Conservation (phyloP, 1,284 basidiomycete genomes). For the Mycosarcoma mackinlayi region DNA sequence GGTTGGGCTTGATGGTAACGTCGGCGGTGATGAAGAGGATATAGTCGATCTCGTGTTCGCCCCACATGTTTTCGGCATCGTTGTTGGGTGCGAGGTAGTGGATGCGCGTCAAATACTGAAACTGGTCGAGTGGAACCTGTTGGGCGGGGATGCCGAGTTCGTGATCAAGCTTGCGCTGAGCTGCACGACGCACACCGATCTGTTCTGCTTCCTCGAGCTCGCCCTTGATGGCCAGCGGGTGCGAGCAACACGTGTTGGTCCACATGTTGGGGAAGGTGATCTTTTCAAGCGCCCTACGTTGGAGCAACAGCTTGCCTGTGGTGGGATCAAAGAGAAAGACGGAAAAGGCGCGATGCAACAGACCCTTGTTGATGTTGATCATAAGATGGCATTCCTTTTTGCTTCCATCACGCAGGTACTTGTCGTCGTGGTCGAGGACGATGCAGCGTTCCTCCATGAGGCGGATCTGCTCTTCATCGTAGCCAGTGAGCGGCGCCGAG, state of each 20-base stretch:
- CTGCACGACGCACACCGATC: conserved; percentile 81
- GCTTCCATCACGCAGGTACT: conserved; percentile 72
- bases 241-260: conserved; percentile 99
- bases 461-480: conserved; percentile 72
- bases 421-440: conserved; percentile 88
- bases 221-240: conserved; percentile 80
- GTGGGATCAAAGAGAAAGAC: conserved; percentile 94
- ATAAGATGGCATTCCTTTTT: conserved; percentile 99
- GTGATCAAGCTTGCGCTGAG: conserved; percentile 93
- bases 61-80: conserved; percentile 81
- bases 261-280: conserved; percentile 99
- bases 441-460: conserved; percentile 99
- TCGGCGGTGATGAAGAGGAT: conserved; percentile 93
- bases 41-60: conserved; percentile 99
- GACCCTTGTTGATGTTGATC: conserved; percentile 93
- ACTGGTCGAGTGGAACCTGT: conserved; percentile 81
- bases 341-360: conserved; percentile 97
- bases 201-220: conserved; percentile 81
- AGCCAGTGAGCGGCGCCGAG: conserved; percentile 55
- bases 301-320: conserved; percentile 93
- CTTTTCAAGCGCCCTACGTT: conserved; percentile 94
- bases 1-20: conserved; percentile 84
- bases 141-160: conserved; percentile 88
- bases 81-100: conserved; percentile 93
- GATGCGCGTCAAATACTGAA: conserved; percentile 94